A percentile compares a stretch with the other conserved stretches of the same genome.
phyloP scores from a whole-genome alignment of 2,329 filamentous ascomycete species.

The Pseudopithomyces maydicus region DNA sequence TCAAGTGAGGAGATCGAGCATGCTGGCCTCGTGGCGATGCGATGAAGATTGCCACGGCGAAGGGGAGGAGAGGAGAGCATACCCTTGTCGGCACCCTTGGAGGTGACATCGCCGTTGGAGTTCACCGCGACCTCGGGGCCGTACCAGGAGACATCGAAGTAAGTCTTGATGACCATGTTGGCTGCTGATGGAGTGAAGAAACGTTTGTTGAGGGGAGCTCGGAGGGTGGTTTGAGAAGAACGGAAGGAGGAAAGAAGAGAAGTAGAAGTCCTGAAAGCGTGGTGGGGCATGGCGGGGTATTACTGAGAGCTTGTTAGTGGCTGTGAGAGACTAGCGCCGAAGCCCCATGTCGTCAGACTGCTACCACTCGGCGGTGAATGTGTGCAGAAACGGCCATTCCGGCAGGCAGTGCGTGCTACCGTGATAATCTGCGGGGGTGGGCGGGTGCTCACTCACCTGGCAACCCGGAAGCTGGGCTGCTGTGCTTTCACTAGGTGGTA shows the following conservation, averaged over 20 bases:
- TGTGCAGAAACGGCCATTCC: constrained; percentile 6
- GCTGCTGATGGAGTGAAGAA: constrained; percentile 68
- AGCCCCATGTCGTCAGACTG: constrained; percentile 18
- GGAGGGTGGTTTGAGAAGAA: constrained; percentile 32
- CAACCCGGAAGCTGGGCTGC: constrained; percentile 5
- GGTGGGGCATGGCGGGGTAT: constrained; percentile 55
- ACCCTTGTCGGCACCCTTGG: constrained; percentile 60
- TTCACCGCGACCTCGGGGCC: constrained; percentile 71
- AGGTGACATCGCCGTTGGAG: constrained; percentile 57
- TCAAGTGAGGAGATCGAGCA: constrained; percentile 10
- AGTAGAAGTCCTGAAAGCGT: constrained; percentile 41
- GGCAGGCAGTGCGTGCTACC: constrained; percentile 9
- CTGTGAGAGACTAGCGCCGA: constrained; percentile 25
- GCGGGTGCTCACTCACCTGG: constrained; percentile 5
- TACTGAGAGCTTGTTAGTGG: constrained; percentile 13
- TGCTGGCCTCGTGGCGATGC: constrained; percentile 13
- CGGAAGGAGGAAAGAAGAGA: constrained; percentile 41
- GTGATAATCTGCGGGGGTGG: not conserved
- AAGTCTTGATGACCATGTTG: constrained; percentile 78
- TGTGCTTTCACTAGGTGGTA: not conserved
- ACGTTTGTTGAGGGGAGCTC: constrained; percentile 52
- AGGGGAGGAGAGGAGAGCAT: constrained; percentile 47
- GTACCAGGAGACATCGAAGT: constrained; percentile 74
- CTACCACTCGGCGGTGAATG: constrained; percentile 13
- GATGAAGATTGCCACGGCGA: constrained; percentile 4